Evolutionary conservation across 2,329 filamentous ascomycete genomes (phyloP).

Genomic region (Xylaria sp.): DNA sequence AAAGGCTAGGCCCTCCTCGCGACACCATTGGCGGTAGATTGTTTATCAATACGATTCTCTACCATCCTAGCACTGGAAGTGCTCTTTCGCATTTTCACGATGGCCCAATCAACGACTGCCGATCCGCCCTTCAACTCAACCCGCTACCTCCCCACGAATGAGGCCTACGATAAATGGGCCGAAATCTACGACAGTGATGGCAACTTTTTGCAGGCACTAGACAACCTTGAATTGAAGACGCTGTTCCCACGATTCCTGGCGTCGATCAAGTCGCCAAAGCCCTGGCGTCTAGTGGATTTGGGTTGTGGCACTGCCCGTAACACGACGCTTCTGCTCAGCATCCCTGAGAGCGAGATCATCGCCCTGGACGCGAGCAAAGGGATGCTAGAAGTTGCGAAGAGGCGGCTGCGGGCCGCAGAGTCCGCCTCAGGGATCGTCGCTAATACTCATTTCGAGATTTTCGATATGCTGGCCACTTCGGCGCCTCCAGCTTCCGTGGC

Average conservation of each 20-base stretch:
- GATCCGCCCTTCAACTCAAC: constrained; percentile 37
- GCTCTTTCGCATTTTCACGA: constrained; percentile 17
- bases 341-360: constrained; percentile 54
- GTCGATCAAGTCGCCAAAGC: constrained; percentile 44
- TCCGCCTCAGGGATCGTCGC: background rate
- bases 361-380: constrained; percentile 67
- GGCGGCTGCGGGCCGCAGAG: constrained; percentile 46
- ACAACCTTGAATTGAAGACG: constrained; percentile 64
- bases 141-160: constrained; percentile 50
- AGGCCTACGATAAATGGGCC: constrained; percentile 52
- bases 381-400: constrained; percentile 67
- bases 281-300: constrained; percentile 65
- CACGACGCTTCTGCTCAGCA: constrained; percentile 62
- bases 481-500: constrained; percentile 42
- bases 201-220: constrained; percentile 73
- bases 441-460: constrained; percentile 47
- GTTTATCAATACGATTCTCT: background rate
- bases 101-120: constrained; percentile 23
- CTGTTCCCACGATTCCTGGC: constrained; percentile 62
- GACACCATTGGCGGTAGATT: background rate
- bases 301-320: constrained; percentile 75
- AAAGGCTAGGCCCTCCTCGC: constrained; percentile 15
- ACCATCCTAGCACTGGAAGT: background rate
- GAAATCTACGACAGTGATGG: constrained; percentile 71
- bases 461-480: constrained; percentile 52